Base-by-base conservation (phyloP, 352 stramenopile species). In the Phytophthora quininea region DNA sequence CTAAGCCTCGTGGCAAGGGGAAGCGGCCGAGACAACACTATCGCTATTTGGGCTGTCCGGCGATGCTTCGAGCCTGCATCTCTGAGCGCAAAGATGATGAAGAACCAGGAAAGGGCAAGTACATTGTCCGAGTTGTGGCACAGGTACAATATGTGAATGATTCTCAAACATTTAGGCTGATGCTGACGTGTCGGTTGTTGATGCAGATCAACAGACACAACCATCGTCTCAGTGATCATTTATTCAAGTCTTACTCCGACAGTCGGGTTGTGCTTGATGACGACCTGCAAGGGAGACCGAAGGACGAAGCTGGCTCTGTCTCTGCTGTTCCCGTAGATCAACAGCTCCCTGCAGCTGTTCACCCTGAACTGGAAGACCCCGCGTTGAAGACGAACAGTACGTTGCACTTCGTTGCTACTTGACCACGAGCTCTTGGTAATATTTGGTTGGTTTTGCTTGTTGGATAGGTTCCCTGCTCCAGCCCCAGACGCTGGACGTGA, bases 191-290 rank as follows among this genome's bases (percentile, higher is more conserved):
- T 19, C 24, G 11, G 15, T 49, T 49, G 10, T 33, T 14, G 4
- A 43, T 43, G 32, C 51, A 89, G 78, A 94, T 94, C 54, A 94
- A 94, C 58, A 86, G 89, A 59, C 86, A 94, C 58, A 94, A 94
- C 65, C 86, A 94, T 62, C 80, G 84, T n/a, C 62, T 94, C 54
- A 94, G 86, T 53, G 86, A 94, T 55, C 86, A 94, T 58, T 64
- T 94, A 54, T 94, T 92, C 71, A 94, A 94, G 71, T 94, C 86
- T 54, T 94, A 94, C 68, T 88, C 86, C 46, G 86, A 94, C 53
- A 92, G 79, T 64, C 86, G 86, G n/a, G 86, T 94, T 11, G 86
- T 94, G 47, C 91, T 94, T 64, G 86, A 94, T 46, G 86, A 94
- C 47, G 86, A 94, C 42, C 77, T 94, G 6, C 82, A 87, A 46